Evolutionary conservation across 2,329 filamentous ascomycete species (phyloP), one percentile per base, ranked within the genome.

Genomic region (Arachnomyces sp.): DNA sequence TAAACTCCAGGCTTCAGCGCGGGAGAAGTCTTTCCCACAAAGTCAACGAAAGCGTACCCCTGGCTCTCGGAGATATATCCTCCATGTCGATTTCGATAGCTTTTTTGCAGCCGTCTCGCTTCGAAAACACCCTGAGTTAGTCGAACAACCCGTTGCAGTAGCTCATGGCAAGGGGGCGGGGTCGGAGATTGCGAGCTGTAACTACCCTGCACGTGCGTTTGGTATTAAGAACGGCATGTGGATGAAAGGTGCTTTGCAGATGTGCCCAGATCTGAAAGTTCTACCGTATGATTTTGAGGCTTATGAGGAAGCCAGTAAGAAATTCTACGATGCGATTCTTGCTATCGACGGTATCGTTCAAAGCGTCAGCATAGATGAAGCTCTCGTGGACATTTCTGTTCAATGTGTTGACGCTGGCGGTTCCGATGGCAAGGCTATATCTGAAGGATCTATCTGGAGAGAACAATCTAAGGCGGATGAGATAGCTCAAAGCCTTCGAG

Each of bases 151-250:
- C 0, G 80, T 84, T 2, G 92, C 86, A 1, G 85, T 98, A 28
- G 90, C 92, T 3, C 92, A 98, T 56, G 84, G 90, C 3, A 76
- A 75, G 33, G 90, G 90, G 0, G 78, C 77, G 16, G 87, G 86
- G 0, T 95, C 90, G 0, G 92, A 98, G 57, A 96, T 98, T 54
- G 92, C 92, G 15, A 95, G 89, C 48, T 98, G 92, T 65, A 98
- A 98, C 54, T 98, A 98, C 57, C 80, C 84, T 14, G 92, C 93
- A 5, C 79, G 92, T 29, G 74, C 77, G 25, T 92, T 82, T 52
- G 90, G 90, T 1, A 74, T 98, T 40, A 95, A 89, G 57, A 98
- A 98, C 52, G 93, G 93, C 29, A 98, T 96, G 92, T 98, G 93
- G 92, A 96, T 98, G 90, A 93, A 90, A 59, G 74, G 76, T 28